A percentile compares a stretch with the other conserved stretches of the same genome.
These are phyloP conservation scores for Tympanopsis confertula DNA, from an alignment of 2,329 filamentous ascomycete genomes.

Conservation along the genomic window DNA sequence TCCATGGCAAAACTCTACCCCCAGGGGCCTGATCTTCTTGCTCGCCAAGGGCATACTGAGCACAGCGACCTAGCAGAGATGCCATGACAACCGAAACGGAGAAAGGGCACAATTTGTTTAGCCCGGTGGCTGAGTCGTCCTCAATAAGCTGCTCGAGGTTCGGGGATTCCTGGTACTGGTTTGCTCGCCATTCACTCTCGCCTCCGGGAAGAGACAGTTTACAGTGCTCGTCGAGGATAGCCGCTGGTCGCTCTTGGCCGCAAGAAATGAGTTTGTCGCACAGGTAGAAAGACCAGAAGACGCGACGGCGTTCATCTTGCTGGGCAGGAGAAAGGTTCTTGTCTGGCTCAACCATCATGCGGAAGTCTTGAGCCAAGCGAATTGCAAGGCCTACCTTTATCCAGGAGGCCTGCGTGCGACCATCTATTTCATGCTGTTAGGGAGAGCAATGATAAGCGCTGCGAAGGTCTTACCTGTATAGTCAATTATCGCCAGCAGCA, in stretches of 20 bases:
- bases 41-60: slow-evolving; percentile 14
- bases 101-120: slow-evolving; percentile 7
- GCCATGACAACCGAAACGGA: slow-evolving; percentile 17
- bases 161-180: slow-evolving; percentile 8
- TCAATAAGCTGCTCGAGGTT: slow-evolving; percentile 5
- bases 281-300: slow-evolving; percentile 25
- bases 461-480: not conserved
- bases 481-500: slow-evolving; percentile 1
- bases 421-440: not conserved
- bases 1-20: slow-evolving; percentile 17
- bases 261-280: slow-evolving; percentile 22
- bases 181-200: slow-evolving; percentile 8
- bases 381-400: slow-evolving; percentile 19
- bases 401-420: slow-evolving; percentile 14
- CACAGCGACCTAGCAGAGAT: slow-evolving; percentile 17
- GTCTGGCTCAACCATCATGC: slow-evolving; percentile 9
- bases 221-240: slow-evolving; percentile 19
- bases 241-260: slow-evolving; percentile 17
- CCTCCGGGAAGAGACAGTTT: slow-evolving; percentile 16
- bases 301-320: slow-evolving; percentile 18
- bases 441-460: not conserved
- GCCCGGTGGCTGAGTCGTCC: not conserved
- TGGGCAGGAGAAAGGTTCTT: slow-evolving; percentile 5
- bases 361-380: slow-evolving; percentile 19
- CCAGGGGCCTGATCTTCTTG: slow-evolving; percentile 3